phyloP scores from a whole-genome alignment of 2,329 filamentous ascomycete species.

The Alternaria sp. region DNA sequence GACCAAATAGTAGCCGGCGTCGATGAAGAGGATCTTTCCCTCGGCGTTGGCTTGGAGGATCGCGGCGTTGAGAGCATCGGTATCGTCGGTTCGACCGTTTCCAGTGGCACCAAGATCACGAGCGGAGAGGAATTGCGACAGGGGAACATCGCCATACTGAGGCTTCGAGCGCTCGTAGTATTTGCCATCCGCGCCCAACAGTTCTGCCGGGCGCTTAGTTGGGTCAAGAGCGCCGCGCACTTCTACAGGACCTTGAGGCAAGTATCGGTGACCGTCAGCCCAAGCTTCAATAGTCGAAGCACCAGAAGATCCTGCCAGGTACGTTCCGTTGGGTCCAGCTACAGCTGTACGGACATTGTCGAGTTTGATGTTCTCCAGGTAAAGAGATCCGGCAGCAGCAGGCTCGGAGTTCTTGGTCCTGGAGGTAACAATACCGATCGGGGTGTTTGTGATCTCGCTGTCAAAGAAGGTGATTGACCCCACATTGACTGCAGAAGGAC shows the following conservation, averaged over 20 bases:
- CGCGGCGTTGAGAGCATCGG: slow-evolving; percentile 75
- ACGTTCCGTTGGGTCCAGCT: slow-evolving; percentile 28
- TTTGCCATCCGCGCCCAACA: slow-evolving; percentile 55
- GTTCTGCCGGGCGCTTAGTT: slow-evolving; percentile 47
- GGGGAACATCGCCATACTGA: slow-evolving; percentile 56
- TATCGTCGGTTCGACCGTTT: slow-evolving; percentile 86
- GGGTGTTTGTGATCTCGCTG: slow-evolving; percentile 58
- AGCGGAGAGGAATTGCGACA: slow-evolving; percentile 66
- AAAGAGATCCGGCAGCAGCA: slow-evolving; percentile 56
- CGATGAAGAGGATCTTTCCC: slow-evolving; percentile 61
- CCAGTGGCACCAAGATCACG: slow-evolving; percentile 68
- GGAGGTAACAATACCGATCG: slow-evolving; percentile 59
- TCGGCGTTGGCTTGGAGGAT: slow-evolving; percentile 68
- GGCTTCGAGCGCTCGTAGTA: slow-evolving; percentile 61
- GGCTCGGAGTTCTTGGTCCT: slow-evolving; percentile 53
- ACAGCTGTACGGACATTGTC: slow-evolving; percentile 53
- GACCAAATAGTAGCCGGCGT: slow-evolving; percentile 64
- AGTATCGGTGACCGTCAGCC: slow-evolving; percentile 44
- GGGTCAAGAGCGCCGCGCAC: slow-evolving; percentile 55
- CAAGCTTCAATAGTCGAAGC: slow-evolving; percentile 33
- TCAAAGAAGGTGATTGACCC: slow-evolving; percentile 66
- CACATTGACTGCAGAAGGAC: slow-evolving; percentile 51
- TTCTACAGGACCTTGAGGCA: slow-evolving; percentile 49
- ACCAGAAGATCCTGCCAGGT: slow-evolving; percentile 34
- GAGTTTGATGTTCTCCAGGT: slow-evolving; percentile 66